Percentiles rank a stretch among this genome's conserved stretches.
These are phyloP conservation scores for Chrysopogon serrulatus DNA, from an alignment of 176 grass and related monocot genomes.

Conservation along the genomic window DNA sequence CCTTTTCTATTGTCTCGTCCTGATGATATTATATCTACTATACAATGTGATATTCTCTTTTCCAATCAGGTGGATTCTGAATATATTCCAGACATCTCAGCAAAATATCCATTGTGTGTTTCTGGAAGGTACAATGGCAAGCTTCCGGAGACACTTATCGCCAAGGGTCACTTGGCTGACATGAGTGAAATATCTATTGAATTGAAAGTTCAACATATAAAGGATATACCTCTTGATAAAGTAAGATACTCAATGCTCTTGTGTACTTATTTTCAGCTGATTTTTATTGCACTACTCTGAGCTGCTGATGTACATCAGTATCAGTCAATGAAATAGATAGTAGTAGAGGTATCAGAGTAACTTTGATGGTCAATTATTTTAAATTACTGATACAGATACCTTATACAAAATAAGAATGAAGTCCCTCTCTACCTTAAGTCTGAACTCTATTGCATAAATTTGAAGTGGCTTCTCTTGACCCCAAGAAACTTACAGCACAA, in stretches of 20 bases:
- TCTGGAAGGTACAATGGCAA: constrained; percentile 94
- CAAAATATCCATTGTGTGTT: constrained; percentile 59
- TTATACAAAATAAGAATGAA: not conserved
- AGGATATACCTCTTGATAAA: constrained; percentile 91
- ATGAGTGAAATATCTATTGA: constrained; percentile 74
- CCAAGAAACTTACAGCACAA: not conserved
- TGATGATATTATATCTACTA: not conserved
- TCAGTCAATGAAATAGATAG: not conserved
- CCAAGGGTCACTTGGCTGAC: constrained; percentile 77
- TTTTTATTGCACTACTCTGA: not conserved
- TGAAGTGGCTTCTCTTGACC: not conserved
- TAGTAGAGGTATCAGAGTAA: not conserved
- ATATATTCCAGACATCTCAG: constrained; percentile 81
- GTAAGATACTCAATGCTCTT: constrained; percentile 38
- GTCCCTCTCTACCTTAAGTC: not conserved
- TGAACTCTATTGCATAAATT: not conserved
- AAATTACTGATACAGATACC: not conserved
- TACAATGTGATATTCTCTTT: not conserved
- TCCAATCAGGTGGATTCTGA: constrained; percentile 68
- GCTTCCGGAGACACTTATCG: constrained; percentile 57
- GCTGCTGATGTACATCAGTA: not conserved
- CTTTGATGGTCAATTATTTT: not conserved
- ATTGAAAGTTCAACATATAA: constrained; percentile 69
- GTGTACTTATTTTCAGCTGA: not conserved
- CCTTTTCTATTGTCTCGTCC: not conserved